Conservation (phyloP, 495 filamentous ascomycete genomes). For the Penicillium angulare region DNA sequence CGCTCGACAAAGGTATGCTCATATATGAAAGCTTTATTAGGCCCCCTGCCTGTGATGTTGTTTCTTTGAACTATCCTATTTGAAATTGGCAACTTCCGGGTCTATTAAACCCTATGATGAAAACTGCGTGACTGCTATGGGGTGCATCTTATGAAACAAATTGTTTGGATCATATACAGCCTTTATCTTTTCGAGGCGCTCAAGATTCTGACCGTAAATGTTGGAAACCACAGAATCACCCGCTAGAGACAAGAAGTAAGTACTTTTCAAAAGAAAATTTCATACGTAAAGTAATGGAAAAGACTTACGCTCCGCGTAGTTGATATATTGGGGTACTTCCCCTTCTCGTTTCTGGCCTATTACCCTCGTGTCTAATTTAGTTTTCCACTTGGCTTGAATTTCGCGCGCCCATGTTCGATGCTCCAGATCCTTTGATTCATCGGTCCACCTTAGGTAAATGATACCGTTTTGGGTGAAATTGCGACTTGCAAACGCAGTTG, state of each 20-base stretch:
- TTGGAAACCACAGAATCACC: slow-evolving; percentile 34
- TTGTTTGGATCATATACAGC: slow-evolving; percentile 55
- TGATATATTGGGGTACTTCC: slow-evolving; percentile 39
- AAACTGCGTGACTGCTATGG: slow-evolving; percentile 6
- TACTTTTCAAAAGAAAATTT: not conserved
- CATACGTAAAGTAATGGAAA: not conserved
- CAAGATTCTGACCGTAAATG: slow-evolving; percentile 47
- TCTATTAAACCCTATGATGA: too few relatives aligned
- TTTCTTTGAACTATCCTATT: too few relatives aligned
- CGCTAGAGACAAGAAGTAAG: too few relatives aligned
- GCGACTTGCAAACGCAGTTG: slow-evolving; percentile 32
- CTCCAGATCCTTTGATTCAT: slow-evolving; percentile 27
- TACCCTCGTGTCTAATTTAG: slow-evolving; percentile 16
- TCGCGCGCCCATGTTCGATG: slow-evolving; percentile 29
- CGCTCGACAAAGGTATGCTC: too few relatives aligned
- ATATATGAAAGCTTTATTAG: too few relatives aligned
- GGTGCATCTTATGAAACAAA: slow-evolving; percentile 50
- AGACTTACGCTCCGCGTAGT: slow-evolving; percentile 44
- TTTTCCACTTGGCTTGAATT: slow-evolving; percentile 30
- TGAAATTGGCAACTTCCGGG: too few relatives aligned
- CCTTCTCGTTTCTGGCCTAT: not conserved
- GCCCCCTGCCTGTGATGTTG: too few relatives aligned
- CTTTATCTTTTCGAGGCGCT: slow-evolving; percentile 45
- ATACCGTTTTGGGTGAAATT: slow-evolving; percentile 35
- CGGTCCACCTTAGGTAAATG: slow-evolving; percentile 32